Percentiles rank a stretch among this genome's conserved stretches.
Evolutionary conservation across 148 eudicot species (phyloP).

Genomic region (Rhododendron ovatum): DNA sequence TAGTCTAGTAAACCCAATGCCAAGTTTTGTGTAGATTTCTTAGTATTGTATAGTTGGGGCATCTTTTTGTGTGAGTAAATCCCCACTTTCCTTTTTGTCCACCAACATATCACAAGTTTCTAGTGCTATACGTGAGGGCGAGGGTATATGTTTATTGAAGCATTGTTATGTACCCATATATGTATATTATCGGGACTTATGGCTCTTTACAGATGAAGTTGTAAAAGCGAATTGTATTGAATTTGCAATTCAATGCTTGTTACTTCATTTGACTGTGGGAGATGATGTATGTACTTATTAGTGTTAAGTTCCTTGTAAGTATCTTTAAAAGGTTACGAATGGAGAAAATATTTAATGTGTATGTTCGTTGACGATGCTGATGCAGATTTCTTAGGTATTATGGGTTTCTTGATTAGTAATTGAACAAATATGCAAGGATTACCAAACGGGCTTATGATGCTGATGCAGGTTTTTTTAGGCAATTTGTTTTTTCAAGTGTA

Average conservation of each 20-base stretch:
- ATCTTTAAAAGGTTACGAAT: too few relatives aligned
- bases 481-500: too few relatives aligned
- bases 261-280: background rate
- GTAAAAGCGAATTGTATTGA: background rate
- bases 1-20: constrained; percentile 1
- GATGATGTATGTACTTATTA: background rate
- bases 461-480: too few relatives aligned
- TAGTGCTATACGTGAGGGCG: too few relatives aligned
- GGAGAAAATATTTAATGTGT: too few relatives aligned
- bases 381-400: too few relatives aligned
- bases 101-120: background rate
- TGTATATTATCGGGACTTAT: background rate
- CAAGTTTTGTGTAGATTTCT: background rate
- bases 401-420: too few relatives aligned
- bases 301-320: background rate
- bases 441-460: too few relatives aligned
- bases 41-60: background rate
- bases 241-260: background rate
- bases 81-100: background rate
- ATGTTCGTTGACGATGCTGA: too few relatives aligned
- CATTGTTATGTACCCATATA: background rate
- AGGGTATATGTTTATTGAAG: background rate
- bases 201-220: background rate
- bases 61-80: background rate
- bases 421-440: too few relatives aligned